These are phyloP conservation scores for Nakaseomyces delphensis DNA, from an alignment of 1,139 yeast genomes.

Conservation along the genomic window DNA sequence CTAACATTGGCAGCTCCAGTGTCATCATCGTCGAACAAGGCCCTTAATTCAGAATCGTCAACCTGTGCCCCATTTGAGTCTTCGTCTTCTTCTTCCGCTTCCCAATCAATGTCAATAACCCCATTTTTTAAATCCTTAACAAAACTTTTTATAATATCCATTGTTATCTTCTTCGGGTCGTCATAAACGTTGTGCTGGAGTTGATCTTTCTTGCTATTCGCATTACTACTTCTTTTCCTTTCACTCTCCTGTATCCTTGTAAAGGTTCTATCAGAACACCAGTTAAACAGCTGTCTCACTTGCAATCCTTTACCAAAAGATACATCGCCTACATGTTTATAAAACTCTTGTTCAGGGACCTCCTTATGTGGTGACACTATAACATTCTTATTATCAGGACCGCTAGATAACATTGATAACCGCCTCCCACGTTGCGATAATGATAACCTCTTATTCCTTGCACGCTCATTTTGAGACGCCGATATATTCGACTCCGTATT, in stretches of 20 bases:
- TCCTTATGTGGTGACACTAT: conserved; percentile 29
- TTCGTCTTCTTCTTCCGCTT: conserved; percentile 17
- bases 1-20: conserved; percentile 23
- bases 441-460: conserved; percentile 11
- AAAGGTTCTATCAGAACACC: conserved; percentile 27
- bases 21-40: conserved; percentile 17
- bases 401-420: conserved; percentile 21
- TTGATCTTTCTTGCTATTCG: background rate
- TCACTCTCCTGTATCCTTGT: conserved; percentile 5
- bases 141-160: conserved; percentile 4
- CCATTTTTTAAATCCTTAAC: conserved; percentile 23
- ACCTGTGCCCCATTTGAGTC: conserved; percentile 10
- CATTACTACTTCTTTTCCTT: conserved; percentile 4
- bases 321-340: conserved; percentile 27
- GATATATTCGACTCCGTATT: background rate
- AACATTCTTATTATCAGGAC: conserved; percentile 15
- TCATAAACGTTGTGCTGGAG: conserved; percentile 11
- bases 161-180: conserved; percentile 16
- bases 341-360: conserved; percentile 28
- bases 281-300: conserved; percentile 27
- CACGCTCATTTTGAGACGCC: background rate
- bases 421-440: conserved; percentile 22
- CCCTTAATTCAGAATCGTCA: conserved; percentile 13
- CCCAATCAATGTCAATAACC: conserved; percentile 26
- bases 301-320: conserved; percentile 25